These are phyloP conservation scores for Emericellopsis cladophorae DNA, from an alignment of 2,329 filamentous ascomycete species.

Conservation along the genomic window DNA sequence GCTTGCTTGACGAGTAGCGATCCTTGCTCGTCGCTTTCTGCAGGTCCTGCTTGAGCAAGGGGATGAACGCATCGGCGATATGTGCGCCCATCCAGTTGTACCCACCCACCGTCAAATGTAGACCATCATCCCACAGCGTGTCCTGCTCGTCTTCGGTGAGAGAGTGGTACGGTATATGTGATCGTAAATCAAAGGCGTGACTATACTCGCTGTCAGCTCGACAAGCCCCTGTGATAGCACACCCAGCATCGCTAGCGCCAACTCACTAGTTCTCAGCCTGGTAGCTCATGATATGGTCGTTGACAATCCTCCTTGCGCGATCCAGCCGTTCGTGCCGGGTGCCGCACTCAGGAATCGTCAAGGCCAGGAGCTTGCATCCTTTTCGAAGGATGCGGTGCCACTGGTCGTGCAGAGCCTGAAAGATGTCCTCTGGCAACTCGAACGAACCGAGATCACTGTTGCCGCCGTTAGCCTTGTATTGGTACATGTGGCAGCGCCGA, in stretches of 20 bases:
- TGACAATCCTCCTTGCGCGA: constrained; percentile 30
- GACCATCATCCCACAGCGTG: constrained; percentile 46
- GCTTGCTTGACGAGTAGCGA: not conserved
- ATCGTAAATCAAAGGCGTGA: constrained; percentile 42
- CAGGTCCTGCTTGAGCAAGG: constrained; percentile 20
- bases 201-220: constrained; percentile 17
- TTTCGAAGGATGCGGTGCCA: constrained; percentile 37
- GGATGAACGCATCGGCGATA: constrained; percentile 38
- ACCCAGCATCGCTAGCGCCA: not conserved
- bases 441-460: constrained; percentile 36
- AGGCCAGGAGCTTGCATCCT: constrained; percentile 43
- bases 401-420: constrained; percentile 30
- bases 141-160: constrained; percentile 31
- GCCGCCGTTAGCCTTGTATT: not conserved
- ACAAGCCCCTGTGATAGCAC: not conserved
- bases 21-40: not conserved
- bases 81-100: constrained; percentile 50
- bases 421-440: constrained; percentile 26
- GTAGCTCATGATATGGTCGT: constrained; percentile 37
- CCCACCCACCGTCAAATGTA: constrained; percentile 45
- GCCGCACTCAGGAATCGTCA: constrained; percentile 47
- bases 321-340: constrained; percentile 14
- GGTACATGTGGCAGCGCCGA: not conserved
- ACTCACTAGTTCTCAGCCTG: constrained; percentile 39
- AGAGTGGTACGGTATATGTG: constrained; percentile 38